Evolutionary conservation across 164 flowering plant species (phyloP).

Genomic region (Buxus sempervirens): DNA sequence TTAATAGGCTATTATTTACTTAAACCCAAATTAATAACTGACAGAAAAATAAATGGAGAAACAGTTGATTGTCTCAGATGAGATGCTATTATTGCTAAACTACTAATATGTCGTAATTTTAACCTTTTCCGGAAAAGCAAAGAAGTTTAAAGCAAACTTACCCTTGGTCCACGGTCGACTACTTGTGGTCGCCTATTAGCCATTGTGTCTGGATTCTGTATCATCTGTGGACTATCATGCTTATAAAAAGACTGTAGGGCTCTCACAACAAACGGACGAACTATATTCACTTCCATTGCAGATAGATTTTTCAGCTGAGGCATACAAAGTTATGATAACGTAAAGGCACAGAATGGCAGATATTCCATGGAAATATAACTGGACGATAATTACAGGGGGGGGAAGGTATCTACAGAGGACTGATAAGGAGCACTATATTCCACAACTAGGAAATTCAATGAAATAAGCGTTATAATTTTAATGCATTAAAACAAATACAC

Average conservation of each 20-base stretch:
- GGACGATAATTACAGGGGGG: too few species aligned
- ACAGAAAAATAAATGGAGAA: neutral
- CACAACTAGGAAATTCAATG: neutral
- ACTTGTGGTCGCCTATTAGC: constrained; percentile 41
- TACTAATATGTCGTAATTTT: neutral
- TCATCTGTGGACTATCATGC: constrained; percentile 76
- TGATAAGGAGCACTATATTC: neutral
- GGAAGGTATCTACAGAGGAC: too few species aligned
- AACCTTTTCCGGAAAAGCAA: neutral
- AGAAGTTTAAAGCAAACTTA: constrained; percentile 28
- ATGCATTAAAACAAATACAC: neutral
- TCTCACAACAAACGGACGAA: constrained; percentile 79
- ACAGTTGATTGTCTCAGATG: neutral
- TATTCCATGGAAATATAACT: neutral
- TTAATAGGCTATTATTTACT: too few species aligned
- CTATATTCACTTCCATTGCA: constrained; percentile 94
- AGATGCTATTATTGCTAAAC: too few species aligned
- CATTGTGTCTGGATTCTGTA: constrained; percentile 41
- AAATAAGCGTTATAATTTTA: neutral
- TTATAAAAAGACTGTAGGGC: constrained; percentile 79
- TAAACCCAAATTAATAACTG: neutral
- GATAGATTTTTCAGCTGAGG: constrained; percentile 77
- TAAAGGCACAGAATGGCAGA: neutral
- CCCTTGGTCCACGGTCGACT: constrained; percentile 53
- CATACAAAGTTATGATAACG: neutral